These are phyloP conservation scores for Fusarium agapanthi DNA, from an alignment of 2,329 filamentous ascomycete genomes.

Conservation along the genomic window DNA sequence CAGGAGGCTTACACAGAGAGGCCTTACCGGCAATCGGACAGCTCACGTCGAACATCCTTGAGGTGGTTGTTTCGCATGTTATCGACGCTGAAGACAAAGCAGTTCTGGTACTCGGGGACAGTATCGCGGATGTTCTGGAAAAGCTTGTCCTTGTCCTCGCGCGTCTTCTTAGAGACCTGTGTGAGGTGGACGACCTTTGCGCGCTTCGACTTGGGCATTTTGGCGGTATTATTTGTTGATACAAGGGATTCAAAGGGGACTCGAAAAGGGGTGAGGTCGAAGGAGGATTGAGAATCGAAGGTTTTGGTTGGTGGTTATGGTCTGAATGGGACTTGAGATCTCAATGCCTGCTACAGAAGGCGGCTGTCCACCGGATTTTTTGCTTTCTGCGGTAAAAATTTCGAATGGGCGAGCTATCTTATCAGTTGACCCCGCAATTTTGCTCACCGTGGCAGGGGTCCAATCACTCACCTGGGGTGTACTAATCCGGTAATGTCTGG, in stretches of 20 bases:
- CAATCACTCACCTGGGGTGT: conserved; percentile 18
- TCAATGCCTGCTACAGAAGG: conserved; percentile 33
- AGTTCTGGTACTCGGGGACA: conserved; percentile 85
- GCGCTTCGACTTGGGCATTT: conserved; percentile 97
- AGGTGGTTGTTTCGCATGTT: conserved; percentile 99
- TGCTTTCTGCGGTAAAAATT: conserved; percentile 40
- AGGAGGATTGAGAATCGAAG: conserved; percentile 1
- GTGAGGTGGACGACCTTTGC: conserved; percentile 88
- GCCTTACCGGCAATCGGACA: conserved; percentile 81
- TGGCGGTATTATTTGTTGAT: conserved; percentile 36
- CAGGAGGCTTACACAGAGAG: background rate
- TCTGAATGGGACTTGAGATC: conserved; percentile 11
- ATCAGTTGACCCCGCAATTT: conserved; percentile 43
- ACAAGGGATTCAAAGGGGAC: background rate
- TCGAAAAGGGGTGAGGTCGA: background rate
- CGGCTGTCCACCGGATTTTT: conserved; percentile 40
- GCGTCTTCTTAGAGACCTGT: conserved; percentile 89
- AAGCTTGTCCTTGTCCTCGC: conserved; percentile 89
- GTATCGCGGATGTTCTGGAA: conserved; percentile 89
- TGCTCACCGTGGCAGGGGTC: conserved; percentile 33
- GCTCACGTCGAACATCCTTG: conserved; percentile 86
- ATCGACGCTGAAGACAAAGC: conserved; percentile 92
- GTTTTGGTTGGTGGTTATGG: background rate
- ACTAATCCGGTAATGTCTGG: conserved; percentile 14
- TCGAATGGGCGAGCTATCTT: conserved; percentile 9